Percentiles rank a stretch among this genome's conserved stretches.
These are phyloP conservation scores for Cercophora newfieldiana DNA, from an alignment of 495 filamentous ascomycete species.

Conservation along the genomic window DNA sequence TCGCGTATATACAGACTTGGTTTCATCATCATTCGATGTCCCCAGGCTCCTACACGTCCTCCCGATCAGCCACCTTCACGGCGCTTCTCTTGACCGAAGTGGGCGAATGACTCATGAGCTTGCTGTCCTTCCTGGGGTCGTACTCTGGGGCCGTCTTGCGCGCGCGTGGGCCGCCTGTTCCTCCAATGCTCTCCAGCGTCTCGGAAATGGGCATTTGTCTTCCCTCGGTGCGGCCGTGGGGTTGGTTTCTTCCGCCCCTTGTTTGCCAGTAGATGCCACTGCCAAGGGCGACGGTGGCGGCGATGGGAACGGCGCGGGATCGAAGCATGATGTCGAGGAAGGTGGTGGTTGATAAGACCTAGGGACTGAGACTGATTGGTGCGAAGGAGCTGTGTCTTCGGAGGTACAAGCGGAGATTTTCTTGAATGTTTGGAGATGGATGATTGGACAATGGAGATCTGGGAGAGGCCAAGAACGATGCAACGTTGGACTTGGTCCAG, in stretches of 20 bases:
- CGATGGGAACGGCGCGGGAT: constrained; percentile 23
- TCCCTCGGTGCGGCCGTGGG: constrained; percentile 15
- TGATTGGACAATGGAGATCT: too few species aligned
- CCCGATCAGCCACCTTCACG: constrained; percentile 14
- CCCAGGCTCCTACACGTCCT: neutral
- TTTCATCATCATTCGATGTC: neutral
- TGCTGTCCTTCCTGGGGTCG: constrained; percentile 21
- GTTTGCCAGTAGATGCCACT: constrained; percentile 27
- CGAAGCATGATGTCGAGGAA: constrained; percentile 10
- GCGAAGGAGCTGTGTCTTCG: too few species aligned
- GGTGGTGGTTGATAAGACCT: neutral
- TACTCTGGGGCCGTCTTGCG: constrained; percentile 7
- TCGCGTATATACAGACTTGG: neutral
- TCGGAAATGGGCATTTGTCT: constrained; percentile 16
- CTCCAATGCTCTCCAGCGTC: constrained; percentile 17
- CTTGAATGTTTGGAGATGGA: too few species aligned
- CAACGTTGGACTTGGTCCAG: neutral
- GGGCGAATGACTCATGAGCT: constrained; percentile 3
- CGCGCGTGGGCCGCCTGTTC: constrained; percentile 23
- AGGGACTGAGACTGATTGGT: too few species aligned
- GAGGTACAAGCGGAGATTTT: too few species aligned
- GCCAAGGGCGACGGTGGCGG: constrained; percentile 18
- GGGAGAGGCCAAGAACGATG: neutral
- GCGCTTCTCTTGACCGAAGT: constrained; percentile 21
- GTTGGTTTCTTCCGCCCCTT: constrained; percentile 28